Evolutionary conservation across 139 green algal species (phyloP).

Genomic region (Mesotaenium endlicherianum): DNA sequence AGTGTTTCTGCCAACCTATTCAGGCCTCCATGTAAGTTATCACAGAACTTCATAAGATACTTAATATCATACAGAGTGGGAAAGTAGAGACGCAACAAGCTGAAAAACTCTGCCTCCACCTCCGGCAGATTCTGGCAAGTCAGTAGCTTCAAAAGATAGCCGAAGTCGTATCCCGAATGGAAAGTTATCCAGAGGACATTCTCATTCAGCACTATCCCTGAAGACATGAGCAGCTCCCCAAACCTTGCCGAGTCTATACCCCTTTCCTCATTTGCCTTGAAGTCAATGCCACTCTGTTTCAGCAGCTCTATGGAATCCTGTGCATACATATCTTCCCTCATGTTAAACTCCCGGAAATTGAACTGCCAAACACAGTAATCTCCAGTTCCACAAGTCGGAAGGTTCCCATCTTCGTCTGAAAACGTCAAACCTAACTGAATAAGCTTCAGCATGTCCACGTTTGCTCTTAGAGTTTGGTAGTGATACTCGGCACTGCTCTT

Average conservation of each 20-base stretch:
- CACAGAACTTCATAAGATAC: constrained; percentile 93
- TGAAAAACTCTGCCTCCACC: constrained; percentile 91
- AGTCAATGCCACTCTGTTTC: constrained; percentile 94
- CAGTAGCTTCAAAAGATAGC: constrained; percentile 94
- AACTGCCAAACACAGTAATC: constrained; percentile 92
- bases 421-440: constrained; percentile 99
- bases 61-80: constrained; percentile 98
- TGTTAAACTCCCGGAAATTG: constrained; percentile 95
- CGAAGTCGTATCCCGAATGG: constrained; percentile 96
- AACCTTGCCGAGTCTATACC: constrained; percentile 89
- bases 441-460: constrained; percentile 99
- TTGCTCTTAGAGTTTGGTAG: constrained; percentile 88
- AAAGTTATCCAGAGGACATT: constrained; percentile 88
- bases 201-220: constrained; percentile 94
- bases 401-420: constrained; percentile 82
- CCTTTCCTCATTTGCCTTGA: constrained; percentile 75
- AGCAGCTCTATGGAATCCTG: constrained; percentile 96
- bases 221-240: constrained; percentile 94
- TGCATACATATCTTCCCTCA: constrained; percentile 92
- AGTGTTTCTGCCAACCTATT: constrained; percentile 95
- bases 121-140: constrained; percentile 82
- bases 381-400: constrained; percentile 60
- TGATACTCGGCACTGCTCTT: constrained; percentile 94
- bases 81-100: constrained; percentile 82
- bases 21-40: constrained; percentile 94